Base-by-base conservation (phyloP, 1,284 basidiomycete genomes). In the Boletus mariae region DNA sequence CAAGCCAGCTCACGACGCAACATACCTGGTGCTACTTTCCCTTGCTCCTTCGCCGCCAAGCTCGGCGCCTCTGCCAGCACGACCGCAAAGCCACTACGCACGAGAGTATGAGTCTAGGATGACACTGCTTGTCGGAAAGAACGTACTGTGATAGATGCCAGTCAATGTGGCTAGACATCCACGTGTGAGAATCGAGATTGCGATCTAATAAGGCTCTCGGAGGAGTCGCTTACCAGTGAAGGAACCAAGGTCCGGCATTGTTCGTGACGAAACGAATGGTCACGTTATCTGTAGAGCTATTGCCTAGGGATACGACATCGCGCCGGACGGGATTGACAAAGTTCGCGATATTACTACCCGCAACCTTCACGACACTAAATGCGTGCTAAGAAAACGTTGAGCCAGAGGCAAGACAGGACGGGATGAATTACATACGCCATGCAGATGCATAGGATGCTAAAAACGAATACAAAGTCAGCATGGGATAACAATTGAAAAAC, bases 171-270 rank as follows among this genome's bases (percentile, higher is more conserved):
- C 72, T 74, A 45, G 1, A 32, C 17, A 45, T 23, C 1, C 3
- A 45, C 8, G 45, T 9, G 52, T 56, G 8, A 56, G 44, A 52
- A 2, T 7, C 1, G 73, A 73, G 7, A 52, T 15, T 11, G 17
- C 17, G 10, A 5, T 43, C 15, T 9, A 13, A 28, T 5, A 15
- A 5, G 1, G 28, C n/a, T 17, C 12, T 17, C 8, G 3, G n/a
- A 10, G n/a, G 9, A 25, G 45, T 43, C 10, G 52, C 69, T 56
- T 51, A 76, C 70, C 77, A 78, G 52, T 77, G 76, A 43, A 78
- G 57, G 64, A 76, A 71, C 77, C 78, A 78, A 9, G 77, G 76
- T 6, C 78, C 78, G 4, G 74, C 58, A 47, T 79, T 80, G 51
- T 79, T 66, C 3, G 77, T 76, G 25, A 49, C 51, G 56, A 79